These are phyloP conservation scores for Amoebophrya sp. DNA, from an alignment of 169 alveolate genomes.

Conservation along the genomic window DNA sequence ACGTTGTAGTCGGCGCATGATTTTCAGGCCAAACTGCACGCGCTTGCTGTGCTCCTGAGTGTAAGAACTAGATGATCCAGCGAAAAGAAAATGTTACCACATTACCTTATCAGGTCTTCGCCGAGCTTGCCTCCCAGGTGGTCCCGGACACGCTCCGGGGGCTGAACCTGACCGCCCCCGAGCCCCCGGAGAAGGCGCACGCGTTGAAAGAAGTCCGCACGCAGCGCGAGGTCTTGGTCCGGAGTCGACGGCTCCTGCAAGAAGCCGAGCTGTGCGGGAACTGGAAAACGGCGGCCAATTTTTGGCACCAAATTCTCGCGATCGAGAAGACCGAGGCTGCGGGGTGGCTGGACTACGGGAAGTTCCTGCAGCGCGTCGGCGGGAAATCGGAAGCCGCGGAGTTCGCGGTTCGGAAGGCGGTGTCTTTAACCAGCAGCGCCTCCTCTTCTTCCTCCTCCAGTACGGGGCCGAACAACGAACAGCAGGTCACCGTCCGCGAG, in stretches of 20 bases:
- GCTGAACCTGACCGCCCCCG: background rate
- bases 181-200: background rate
- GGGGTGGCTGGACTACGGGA: background rate
- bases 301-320: background rate
- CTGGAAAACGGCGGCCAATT: background rate
- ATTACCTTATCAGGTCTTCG: background rate
- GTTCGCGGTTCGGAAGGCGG: background rate
- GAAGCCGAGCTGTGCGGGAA: background rate
- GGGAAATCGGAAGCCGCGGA: background rate
- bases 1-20: no score
- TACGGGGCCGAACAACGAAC: background rate
- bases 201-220: background rate
- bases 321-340: no score
- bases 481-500: background rate
- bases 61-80: no score
- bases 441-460: background rate
- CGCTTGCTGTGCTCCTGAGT: no score
- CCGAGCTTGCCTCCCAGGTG: background rate
- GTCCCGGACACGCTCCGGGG: background rate
- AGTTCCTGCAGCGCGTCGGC: background rate
- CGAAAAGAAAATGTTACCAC: no score
- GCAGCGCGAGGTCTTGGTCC: background rate
- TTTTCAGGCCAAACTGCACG: no score
- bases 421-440: background rate
- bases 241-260: background rate